phyloP scores from a whole-genome alignment of 2,329 filamentous ascomycete species.

The Diplodia seriata region DNA sequence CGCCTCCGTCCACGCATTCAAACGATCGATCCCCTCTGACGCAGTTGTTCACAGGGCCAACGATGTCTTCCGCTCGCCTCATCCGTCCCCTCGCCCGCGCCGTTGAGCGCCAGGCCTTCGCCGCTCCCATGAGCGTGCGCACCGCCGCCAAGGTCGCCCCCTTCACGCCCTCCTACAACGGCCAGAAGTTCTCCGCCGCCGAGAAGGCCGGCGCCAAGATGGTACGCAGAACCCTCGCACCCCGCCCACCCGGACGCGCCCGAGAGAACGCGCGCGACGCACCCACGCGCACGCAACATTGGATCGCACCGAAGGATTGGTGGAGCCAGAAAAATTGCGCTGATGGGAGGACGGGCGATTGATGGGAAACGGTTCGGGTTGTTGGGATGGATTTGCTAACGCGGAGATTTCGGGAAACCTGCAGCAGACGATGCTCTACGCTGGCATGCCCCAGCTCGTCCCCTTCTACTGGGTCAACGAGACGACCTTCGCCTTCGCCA shows the following conservation, averaged over 20 bases:
- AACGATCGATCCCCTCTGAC: slow-evolving; percentile 31
- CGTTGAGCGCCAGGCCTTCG: slow-evolving; percentile 48
- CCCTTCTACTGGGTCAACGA: slow-evolving; percentile 57
- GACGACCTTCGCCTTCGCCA: slow-evolving; percentile 51
- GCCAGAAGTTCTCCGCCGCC: slow-evolving; percentile 28
- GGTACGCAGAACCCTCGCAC: slow-evolving; percentile 20
- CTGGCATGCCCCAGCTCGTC: slow-evolving; percentile 54
- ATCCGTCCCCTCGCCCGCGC: slow-evolving; percentile 50
- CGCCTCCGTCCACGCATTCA: slow-evolving; percentile 32
- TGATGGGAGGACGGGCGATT: not conserved
- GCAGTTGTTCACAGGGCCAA: slow-evolving; percentile 35
- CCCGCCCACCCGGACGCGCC: slow-evolving; percentile 7
- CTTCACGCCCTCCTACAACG: slow-evolving; percentile 32
- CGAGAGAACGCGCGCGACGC: not conserved
- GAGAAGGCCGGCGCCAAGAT: slow-evolving; percentile 32
- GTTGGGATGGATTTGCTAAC: slow-evolving; percentile 13
- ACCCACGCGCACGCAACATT: not conserved
- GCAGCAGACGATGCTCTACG: slow-evolving; percentile 48
- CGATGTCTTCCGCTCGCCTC: slow-evolving; percentile 51
- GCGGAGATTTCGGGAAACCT: not conserved
- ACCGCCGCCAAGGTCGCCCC: slow-evolving; percentile 32
- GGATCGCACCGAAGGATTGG: not conserved
- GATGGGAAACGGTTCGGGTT: not conserved
- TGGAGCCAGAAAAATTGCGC: not conserved
- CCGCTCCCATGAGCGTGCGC: slow-evolving; percentile 35